Percentiles rank a stretch among this genome's conserved stretches.
These are phyloP conservation scores for Purpureocillium lavendulum DNA, from an alignment of 2,329 filamentous ascomycete genomes.

Conservation along the genomic window DNA sequence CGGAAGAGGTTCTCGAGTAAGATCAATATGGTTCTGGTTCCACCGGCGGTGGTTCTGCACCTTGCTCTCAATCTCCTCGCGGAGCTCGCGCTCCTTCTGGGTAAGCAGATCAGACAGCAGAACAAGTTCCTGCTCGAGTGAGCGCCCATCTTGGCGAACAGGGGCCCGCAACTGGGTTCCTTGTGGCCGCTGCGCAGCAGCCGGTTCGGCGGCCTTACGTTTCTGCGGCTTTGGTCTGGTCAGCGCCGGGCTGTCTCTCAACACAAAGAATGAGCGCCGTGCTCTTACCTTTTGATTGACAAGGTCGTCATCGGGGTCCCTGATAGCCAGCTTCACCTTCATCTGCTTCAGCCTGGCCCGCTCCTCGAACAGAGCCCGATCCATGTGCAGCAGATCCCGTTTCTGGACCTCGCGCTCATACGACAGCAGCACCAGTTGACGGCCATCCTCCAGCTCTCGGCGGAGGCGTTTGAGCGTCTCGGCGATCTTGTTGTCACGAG, in stretches of 20 bases:
- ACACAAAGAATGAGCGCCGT: constrained; percentile 22
- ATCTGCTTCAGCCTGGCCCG: constrained; percentile 75
- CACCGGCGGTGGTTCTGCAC: constrained; percentile 82
- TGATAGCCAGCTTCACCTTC: constrained; percentile 83
- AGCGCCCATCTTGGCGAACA: constrained; percentile 59
- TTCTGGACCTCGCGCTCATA: constrained; percentile 73
- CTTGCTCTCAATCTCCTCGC: constrained; percentile 76
- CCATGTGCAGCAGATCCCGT: constrained; percentile 65
- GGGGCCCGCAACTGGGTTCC: constrained; percentile 61
- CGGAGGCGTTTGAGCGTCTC: constrained; percentile 91
- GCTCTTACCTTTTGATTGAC: constrained; percentile 80
- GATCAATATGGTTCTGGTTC: constrained; percentile 84
- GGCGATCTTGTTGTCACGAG: constrained; percentile 84
- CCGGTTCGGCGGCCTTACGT: constrained; percentile 53
- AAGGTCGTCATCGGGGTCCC: constrained; percentile 86
- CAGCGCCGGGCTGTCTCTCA: constrained; percentile 17
- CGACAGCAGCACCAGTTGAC: constrained; percentile 69
- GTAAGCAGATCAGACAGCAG: constrained; percentile 67
- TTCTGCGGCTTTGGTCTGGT: constrained; percentile 55
- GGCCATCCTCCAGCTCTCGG: constrained; percentile 82
- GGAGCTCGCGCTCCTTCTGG: constrained; percentile 75
- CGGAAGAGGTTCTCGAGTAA: constrained; percentile 77
- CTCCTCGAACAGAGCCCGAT: constrained; percentile 75
- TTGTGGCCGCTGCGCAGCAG: constrained; percentile 52
- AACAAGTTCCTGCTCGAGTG: constrained; percentile 70